Base-by-base conservation (phyloP, 2,329 filamentous ascomycete species). In the Xylariaceae sp. region DNA sequence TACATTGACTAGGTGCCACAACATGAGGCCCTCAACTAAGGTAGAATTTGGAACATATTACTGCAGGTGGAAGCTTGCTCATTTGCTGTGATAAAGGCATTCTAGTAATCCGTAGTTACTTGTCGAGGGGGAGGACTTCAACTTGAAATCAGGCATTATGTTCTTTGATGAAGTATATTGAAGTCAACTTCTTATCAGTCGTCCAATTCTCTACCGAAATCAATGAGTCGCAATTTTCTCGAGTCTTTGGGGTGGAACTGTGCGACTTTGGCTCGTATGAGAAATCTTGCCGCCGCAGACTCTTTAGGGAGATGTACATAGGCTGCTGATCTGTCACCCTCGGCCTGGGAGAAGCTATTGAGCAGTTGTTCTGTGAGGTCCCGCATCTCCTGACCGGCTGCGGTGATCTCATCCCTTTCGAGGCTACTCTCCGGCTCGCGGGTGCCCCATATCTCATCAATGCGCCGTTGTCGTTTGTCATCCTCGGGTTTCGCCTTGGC, bases 211-310 rank as follows among this genome's bases (percentile, higher is more conserved):
- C 81, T 80, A 13, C 84, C 85, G 76, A 87, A 88, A 70, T 88
- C 84, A 51, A 88, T 73, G 51, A 88, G 71, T 53, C 81, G 78
- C 55, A 88, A 72, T 69, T 75, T 79, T 48, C 76, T 81, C 11
- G 85, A 83, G 72, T 88, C 85, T 62, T 77, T 82, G 2, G 84
- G 84, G 66, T 88, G 84, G 65, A 88, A 87, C 66, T 85, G 81
- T 2, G 86, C 86, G 47, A 86, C 84, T 67, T 86, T 86, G 44
- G 84, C 85, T 57, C 85, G 75, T 39, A 88, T 82, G 18, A 88
- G 74, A 66, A 88, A 88, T 63, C 85, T 79, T 2, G 81, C 82
- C 10, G 84, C 82, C 2, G 85, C 84, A 51, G 84, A 83, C 67
- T 88, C 86, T 58, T 80, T 78, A 13, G 76, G 66, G n/a, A 88